A percentile compares a stretch with the other conserved stretches of the same genome.
Evolutionary conservation across 305 asterid genomes (phyloP).

Genomic region (Plantago lanceolata): DNA sequence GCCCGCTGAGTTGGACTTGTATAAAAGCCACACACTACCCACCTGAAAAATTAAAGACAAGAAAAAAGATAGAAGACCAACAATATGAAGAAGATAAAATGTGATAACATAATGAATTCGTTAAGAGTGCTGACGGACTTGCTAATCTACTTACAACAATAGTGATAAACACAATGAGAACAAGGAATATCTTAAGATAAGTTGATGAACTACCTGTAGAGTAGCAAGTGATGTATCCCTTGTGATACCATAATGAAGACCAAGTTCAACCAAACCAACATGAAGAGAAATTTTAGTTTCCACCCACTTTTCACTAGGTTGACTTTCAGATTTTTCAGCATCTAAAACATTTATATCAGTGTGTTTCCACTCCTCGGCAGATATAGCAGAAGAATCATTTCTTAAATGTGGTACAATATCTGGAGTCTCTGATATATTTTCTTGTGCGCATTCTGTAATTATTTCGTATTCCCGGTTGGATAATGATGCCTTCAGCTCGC

Average conservation of each 20-base stretch:
- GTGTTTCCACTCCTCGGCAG: constrained; percentile 41
- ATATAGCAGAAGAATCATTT: constrained; percentile 41
- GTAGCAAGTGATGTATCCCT: constrained; percentile 90
- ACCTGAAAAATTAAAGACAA: too few relatives aligned
- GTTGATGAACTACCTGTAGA: constrained; percentile 54
- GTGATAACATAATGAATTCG: constrained; percentile 15
- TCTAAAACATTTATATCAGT: constrained; percentile 35
- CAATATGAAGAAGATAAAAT: constrained; percentile 21
- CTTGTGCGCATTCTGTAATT: constrained; percentile 80
- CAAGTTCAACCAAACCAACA: constrained; percentile 70
- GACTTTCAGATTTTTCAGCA: constrained; percentile 43
- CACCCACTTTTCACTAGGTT: constrained; percentile 46
- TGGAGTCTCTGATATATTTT: constrained; percentile 82
- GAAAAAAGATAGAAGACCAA: constrained; percentile 20
- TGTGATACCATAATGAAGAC: constrained; percentile 73
- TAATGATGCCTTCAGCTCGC: constrained; percentile 84
- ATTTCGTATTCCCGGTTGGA: constrained; percentile 87
- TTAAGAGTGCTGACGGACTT: neutral
- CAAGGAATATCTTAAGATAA: constrained; percentile 17
- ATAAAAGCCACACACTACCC: constrained; percentile 80
- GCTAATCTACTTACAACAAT: neutral
- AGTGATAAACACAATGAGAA: constrained; percentile 3
- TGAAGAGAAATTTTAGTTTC: constrained; percentile 61
- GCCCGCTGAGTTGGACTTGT: constrained; percentile 60
- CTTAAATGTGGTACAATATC: constrained; percentile 55